A percentile compares a stretch with the other conserved stretches of the same genome.
phyloP scores from a whole-genome alignment of 2,329 filamentous ascomycete genomes.

The Phyllosticta citribraziliensis region DNA sequence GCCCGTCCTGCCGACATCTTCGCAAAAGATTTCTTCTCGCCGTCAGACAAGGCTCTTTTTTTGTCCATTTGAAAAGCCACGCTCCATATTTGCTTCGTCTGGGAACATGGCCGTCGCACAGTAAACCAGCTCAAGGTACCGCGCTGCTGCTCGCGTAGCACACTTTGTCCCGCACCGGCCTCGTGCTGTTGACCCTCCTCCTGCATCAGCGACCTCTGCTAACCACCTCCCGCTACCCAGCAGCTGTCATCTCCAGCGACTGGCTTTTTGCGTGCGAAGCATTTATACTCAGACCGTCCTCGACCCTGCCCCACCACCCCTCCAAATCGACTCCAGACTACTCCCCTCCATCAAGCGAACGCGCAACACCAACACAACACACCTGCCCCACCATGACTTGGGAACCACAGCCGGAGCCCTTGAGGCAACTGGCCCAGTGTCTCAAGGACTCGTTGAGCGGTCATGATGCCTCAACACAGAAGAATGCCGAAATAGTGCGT shows the following conservation, averaged over 20 bases:
- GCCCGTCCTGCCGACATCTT: slow-evolving; percentile 1
- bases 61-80: slow-evolving; percentile 7
- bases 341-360: not conserved
- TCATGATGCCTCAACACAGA: slow-evolving; percentile 68
- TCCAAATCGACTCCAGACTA: not conserved
- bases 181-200: not conserved
- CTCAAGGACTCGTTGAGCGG: slow-evolving; percentile 87
- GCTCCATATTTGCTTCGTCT: slow-evolving; percentile 4
- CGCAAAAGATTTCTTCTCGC: not conserved
- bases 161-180: slow-evolving; percentile 1
- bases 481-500: slow-evolving; percentile 73
- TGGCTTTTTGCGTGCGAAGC: slow-evolving; percentile 2
- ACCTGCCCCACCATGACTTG: slow-evolving; percentile 58
- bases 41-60: not conserved
- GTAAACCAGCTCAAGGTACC: slow-evolving; percentile 2
- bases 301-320: slow-evolving; percentile 7
- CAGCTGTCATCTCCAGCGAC: slow-evolving; percentile 3
- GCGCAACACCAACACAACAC: slow-evolving; percentile 7
- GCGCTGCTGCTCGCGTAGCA: not conserved
- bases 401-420: slow-evolving; percentile 79
- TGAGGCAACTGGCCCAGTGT: slow-evolving; percentile 80
- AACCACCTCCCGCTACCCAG: not conserved
- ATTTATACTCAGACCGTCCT: slow-evolving; percentile 8
- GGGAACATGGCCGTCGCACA: slow-evolving; percentile 10
- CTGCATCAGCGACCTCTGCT: not conserved